These are phyloP conservation scores for Aspergillus quadricinctus DNA, from an alignment of 2,329 filamentous ascomycete genomes.

Conservation along the genomic window DNA sequence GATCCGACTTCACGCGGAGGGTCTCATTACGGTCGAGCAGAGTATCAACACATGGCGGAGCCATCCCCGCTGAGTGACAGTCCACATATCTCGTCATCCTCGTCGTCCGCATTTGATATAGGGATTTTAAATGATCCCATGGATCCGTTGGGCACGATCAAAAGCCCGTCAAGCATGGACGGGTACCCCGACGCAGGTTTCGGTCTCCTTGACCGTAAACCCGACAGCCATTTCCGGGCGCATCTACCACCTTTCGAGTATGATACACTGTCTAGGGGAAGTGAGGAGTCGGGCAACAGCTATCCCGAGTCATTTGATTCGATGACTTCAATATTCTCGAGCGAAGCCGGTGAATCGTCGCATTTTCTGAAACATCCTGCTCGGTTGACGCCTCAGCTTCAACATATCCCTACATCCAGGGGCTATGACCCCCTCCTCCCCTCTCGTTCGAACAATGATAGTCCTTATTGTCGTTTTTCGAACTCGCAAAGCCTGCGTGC, in stretches of 20 bases:
- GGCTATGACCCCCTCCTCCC: conserved; percentile 31
- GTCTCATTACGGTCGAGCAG: conserved; percentile 29
- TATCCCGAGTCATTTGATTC: conserved; percentile 29
- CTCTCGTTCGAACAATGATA: conserved; percentile 17
- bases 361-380: conserved; percentile 25
- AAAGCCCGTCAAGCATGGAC: conserved; percentile 27
- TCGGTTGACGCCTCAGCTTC: conserved; percentile 19
- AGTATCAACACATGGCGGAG: conserved; percentile 36
- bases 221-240: conserved; percentile 19
- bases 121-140: conserved; percentile 36
- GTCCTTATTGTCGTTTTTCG: conserved; percentile 30
- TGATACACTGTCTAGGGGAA: conserved; percentile 18
- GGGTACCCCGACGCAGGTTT: conserved; percentile 32
- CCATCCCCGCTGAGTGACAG: conserved; percentile 37
- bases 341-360: conserved; percentile 21
- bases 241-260: conserved; percentile 27
- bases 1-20: conserved; percentile 29
- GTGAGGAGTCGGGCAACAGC: conserved; percentile 19
- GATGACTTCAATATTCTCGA: conserved; percentile 27
- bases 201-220: conserved; percentile 23
- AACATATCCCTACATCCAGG: conserved; percentile 20
- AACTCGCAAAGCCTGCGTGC: conserved; percentile 34
- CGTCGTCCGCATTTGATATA: conserved; percentile 36
- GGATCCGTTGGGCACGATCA: conserved; percentile 37
- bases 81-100: conserved; percentile 37